A percentile compares a stretch with the other conserved stretches of the same genome.
Evolutionary conservation across 1,284 basidiomycete genomes (phyloP).

Genomic region (Coniferiporia weirii): DNA sequence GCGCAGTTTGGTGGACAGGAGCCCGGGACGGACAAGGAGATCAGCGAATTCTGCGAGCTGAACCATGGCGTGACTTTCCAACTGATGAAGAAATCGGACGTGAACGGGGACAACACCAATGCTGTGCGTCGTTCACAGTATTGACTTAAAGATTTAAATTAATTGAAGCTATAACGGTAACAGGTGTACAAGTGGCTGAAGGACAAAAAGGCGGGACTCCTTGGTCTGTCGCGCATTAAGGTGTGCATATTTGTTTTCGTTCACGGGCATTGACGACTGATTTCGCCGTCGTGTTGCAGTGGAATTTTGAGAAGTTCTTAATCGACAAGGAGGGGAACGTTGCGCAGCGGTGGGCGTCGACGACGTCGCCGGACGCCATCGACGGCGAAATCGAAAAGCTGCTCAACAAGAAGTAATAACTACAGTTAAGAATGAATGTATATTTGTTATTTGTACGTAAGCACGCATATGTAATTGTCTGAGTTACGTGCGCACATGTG

Average conservation of each 20-base stretch:
- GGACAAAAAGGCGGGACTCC: conserved; percentile 64
- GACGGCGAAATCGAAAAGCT: conserved; percentile 63
- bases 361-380: conserved; percentile 67
- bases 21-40: conserved; percentile 64
- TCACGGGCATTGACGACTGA: neutral
- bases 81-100: conserved; percentile 86
- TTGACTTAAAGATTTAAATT: neutral
- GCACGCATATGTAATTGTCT: neutral
- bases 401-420: conserved; percentile 23
- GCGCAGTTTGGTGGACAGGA: conserved; percentile 71
- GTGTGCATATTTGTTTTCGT: conserved; percentile 32
- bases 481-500: neutral
- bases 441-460: no score
- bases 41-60: conserved; percentile 60
- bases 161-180: conserved; percentile 5
- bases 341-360: conserved; percentile 73
- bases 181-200: conserved; percentile 87
- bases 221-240: conserved; percentile 77
- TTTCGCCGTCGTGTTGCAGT: conserved; percentile 35
- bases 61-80: conserved; percentile 85
- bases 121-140: conserved; percentile 18
- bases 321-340: conserved; percentile 70
- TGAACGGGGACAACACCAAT: conserved; percentile 69
- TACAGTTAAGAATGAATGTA: neutral
- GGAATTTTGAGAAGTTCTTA: conserved; percentile 80